Base-by-base conservation (phyloP, 2,329 filamentous ascomycete species). In the Diaporthe longicolla region DNA sequence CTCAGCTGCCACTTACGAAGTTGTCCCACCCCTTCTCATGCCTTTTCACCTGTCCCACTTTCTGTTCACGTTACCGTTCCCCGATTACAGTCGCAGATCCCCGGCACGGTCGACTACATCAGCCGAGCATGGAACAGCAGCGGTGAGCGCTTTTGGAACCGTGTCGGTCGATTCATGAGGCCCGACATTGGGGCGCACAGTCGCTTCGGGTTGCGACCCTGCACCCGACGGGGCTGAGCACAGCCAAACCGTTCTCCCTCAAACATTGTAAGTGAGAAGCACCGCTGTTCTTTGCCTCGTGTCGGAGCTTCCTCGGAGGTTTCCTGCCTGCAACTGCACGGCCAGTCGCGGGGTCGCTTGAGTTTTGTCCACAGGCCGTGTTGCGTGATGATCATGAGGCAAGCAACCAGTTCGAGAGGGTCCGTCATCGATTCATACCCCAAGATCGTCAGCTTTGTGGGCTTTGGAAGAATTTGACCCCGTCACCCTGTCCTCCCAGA, bases 131-230 rank as follows among this genome's bases (percentile, higher is more conserved):
- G 57, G 57, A 54, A 50, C 21, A 52, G 24, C 58, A 54, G 35
- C 52, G 66, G 29, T 45, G 45, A 73, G 71, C 61, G 32, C 59
- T 65, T 73, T 54, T 73, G 58, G 37, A 73, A 75, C 55, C 70
- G 70, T 71, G 71, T 75, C 73, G 72, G 65, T 73, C 52, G 52
- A 43, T 69, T 55, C 54, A 45, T 50, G 32, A 52, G 40, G 66
- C 48, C 73, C 73, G 71, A 65, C 71, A 68, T 66, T 75, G 73
- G 32, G 26, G 57, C 66, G 57, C 63, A 71, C 71, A 59, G 63
- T 69, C 73, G 58, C 66, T 59, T 59, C 69, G 61, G 65, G 40
- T 40, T 43, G 35, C 35, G 29, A 71, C 45, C 45, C 29, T 63
- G 69, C 29, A 32, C 45, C 57, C 69, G 69, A 63, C 32, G 69